phyloP scores from a whole-genome alignment of 371 early-diverging fungal genomes.

The Dinochytrium kinnereticum region DNA sequence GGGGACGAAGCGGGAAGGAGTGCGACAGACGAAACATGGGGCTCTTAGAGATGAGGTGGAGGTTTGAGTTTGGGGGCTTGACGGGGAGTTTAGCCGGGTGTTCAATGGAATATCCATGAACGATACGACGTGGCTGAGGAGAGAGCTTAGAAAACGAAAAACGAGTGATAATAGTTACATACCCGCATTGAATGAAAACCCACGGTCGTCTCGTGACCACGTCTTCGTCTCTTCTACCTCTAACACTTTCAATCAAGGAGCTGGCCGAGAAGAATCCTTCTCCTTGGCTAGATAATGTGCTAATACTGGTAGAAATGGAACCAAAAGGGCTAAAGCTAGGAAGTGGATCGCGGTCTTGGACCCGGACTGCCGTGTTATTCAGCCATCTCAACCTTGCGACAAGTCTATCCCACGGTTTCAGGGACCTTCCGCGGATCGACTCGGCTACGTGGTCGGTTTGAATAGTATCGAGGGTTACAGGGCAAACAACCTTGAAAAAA shows the following conservation, averaged over 20 bases:
- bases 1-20: conserved; percentile 12
- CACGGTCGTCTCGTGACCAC: neutral
- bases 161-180: neutral
- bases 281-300: too few species aligned
- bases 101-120: neutral
- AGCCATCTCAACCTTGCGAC: neutral
- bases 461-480: neutral
- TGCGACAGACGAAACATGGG: conserved; percentile 11
- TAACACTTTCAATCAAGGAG: neutral
- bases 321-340: neutral
- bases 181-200: conserved; percentile 8
- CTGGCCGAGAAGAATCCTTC: neutral
- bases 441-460: conserved; percentile 9
- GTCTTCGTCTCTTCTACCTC: neutral
- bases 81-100: too few species aligned
- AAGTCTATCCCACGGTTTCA: conserved; percentile 5
- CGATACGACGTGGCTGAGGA: conserved; percentile 4
- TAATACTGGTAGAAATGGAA: too few species aligned
- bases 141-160: neutral
- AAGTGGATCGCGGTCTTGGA: neutral
- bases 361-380: neutral
- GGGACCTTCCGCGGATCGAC: neutral
- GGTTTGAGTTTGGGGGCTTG: neutral
- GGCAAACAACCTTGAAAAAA: conserved; percentile 5
- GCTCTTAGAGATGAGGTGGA: neutral